These are phyloP conservation scores for Tremellales sp. DNA, from an alignment of 1,284 basidiomycete genomes.

Conservation along the genomic window DNA sequence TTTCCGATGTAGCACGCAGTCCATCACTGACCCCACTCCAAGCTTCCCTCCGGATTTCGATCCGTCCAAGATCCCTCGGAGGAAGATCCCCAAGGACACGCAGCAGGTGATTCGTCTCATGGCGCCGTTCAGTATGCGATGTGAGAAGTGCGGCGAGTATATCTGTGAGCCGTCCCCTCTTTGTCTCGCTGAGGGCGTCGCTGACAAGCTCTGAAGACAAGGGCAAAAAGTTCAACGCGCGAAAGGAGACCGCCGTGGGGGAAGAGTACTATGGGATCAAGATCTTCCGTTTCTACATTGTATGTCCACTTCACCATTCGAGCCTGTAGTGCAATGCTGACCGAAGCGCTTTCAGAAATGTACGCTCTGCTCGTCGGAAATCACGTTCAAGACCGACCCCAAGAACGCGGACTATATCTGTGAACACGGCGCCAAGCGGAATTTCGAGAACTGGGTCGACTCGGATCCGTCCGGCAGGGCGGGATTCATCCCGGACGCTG, in stretches of 20 bases:
- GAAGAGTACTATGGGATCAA: constrained; percentile 99
- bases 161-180: constrained; percentile 60
- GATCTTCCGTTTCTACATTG: constrained; percentile 51
- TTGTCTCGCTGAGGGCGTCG: background rate
- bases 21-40: background rate
- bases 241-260: constrained; percentile 94
- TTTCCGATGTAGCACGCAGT: background rate
- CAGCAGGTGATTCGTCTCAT: constrained; percentile 97
- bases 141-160: constrained; percentile 94
- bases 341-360: constrained; percentile 49
- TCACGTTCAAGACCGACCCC: constrained; percentile 99
- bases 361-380: constrained; percentile 91
- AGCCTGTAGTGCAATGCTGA: background rate
- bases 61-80: constrained; percentile 88
- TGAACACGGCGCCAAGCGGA: constrained; percentile 89
- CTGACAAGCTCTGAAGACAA: constrained; percentile 50
- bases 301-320: constrained; percentile 52
- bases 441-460: constrained; percentile 65
- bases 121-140: constrained; percentile 98
- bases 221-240: constrained; percentile 98
- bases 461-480: constrained; percentile 31
- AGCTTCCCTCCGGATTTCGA: constrained; percentile 77
- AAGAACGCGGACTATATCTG: constrained; percentile 93
- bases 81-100: constrained; percentile 78
- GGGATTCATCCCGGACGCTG: constrained; percentile 43